Percentiles rank a stretch among this genome's conserved stretches.
These are phyloP conservation scores for Terfezia claveryi DNA, from an alignment of 495 filamentous ascomycete species.

Conservation along the genomic window DNA sequence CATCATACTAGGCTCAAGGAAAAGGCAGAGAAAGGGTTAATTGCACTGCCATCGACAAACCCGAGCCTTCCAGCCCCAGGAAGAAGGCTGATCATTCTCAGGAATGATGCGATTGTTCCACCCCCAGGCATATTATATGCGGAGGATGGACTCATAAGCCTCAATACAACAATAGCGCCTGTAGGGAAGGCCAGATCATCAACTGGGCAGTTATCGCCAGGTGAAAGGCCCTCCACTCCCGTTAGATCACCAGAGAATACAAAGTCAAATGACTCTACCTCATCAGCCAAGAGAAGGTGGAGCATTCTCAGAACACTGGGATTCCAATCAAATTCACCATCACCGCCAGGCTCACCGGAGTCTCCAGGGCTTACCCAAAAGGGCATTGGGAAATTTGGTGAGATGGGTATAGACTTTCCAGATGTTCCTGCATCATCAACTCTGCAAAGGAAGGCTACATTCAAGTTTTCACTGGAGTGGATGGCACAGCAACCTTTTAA, in stretches of 20 bases:
- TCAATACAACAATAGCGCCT: conserved; percentile 17
- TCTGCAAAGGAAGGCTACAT: conserved; percentile 41
- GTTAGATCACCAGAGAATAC: conserved; percentile 1
- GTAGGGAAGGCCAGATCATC: not conserved
- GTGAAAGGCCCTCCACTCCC: conserved; percentile 22
- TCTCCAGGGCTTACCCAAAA: not conserved
- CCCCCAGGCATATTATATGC: conserved; percentile 25
- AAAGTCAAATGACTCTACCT: conserved; percentile 1
- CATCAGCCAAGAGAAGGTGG: conserved; percentile 39
- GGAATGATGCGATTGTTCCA: conserved; percentile 47
- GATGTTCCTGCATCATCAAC: conserved; percentile 19
- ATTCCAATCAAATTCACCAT: conserved; percentile 22
- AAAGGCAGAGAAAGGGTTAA: conserved; percentile 31
- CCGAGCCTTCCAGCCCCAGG: conserved; percentile 79
- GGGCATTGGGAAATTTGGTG: not conserved
- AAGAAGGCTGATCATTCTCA: conserved; percentile 74
- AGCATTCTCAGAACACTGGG: conserved; percentile 32
- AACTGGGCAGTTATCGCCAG: conserved; percentile 3
- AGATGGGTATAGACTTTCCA: not conserved
- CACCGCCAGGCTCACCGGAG: conserved; percentile 12
- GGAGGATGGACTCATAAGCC: not conserved
- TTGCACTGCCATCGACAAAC: conserved; percentile 46
- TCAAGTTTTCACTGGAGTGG: conserved; percentile 65
- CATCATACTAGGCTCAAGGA: conserved; percentile 57
- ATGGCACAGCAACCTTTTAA: conserved; percentile 33